phyloP scores from a whole-genome alignment of 2,329 filamentous ascomycete genomes.

The Chalaropsis thielavioides region DNA sequence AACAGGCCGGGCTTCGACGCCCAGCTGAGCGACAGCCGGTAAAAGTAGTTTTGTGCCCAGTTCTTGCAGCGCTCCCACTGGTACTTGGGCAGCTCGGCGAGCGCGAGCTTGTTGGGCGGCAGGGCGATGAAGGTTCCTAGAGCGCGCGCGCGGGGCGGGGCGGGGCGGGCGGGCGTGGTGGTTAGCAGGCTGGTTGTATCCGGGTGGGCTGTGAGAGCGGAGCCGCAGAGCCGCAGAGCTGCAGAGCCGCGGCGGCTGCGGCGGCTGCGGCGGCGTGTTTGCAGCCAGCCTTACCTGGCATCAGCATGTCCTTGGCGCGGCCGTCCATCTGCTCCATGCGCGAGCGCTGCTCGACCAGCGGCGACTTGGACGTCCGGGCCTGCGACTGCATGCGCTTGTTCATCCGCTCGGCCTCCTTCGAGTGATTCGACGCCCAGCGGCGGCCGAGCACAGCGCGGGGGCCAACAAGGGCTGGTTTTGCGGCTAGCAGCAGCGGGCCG shows the following conservation, averaged over 20 bases:
- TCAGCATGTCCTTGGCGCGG: conserved; percentile 15
- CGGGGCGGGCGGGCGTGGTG: not conserved
- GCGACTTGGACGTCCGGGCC: conserved; percentile 11
- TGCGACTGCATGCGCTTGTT: conserved; percentile 10
- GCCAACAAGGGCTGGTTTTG: conserved; percentile 1
- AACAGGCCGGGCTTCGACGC: conserved; percentile 33
- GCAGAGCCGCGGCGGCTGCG: too few species aligned
- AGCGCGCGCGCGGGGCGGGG: too few species aligned
- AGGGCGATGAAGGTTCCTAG: conserved; percentile 36
- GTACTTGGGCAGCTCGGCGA: conserved; percentile 28
- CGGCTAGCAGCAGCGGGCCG: not conserved
- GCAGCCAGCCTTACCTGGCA: conserved; percentile 8
- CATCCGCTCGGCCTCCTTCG: not conserved
- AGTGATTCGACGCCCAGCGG: not conserved
- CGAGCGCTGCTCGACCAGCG: not conserved
- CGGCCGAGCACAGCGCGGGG: not conserved
- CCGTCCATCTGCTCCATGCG: conserved; percentile 4
- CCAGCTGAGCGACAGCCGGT: conserved; percentile 29
- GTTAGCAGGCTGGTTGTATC: not conserved
- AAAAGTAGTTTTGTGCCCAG: conserved; percentile 25
- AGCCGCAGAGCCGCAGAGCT: too few species aligned
- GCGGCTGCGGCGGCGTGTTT: not conserved
- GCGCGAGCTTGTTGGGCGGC: conserved; percentile 20
- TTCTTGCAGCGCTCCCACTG: conserved; percentile 27
- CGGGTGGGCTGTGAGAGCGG: too few species aligned